Conservation (phyloP, 768 basidiomycete genomes). For the Pholiota molesta region DNA sequence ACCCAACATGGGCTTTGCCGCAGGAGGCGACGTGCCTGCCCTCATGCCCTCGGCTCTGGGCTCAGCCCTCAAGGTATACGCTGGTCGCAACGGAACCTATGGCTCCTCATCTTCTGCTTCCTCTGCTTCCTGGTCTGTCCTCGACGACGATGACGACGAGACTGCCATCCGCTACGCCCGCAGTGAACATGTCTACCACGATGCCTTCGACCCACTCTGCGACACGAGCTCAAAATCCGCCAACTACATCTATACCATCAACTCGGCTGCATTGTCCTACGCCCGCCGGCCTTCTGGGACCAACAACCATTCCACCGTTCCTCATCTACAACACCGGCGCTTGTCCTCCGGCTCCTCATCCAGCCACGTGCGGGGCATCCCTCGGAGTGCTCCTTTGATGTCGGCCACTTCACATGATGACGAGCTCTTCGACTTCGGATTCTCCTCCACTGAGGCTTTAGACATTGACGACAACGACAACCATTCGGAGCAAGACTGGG, state of each 20-base stretch:
- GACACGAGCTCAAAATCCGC: constrained; percentile 49
- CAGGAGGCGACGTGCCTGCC: constrained; percentile 64
- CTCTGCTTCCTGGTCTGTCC: constrained; percentile 63
- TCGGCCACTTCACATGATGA: constrained; percentile 49
- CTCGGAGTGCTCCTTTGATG: constrained; percentile 45
- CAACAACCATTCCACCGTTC: constrained; percentile 66
- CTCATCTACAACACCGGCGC: constrained; percentile 57
- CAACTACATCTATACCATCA: constrained; percentile 35
- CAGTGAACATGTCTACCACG: constrained; percentile 36
- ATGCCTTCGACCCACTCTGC: constrained; percentile 33
- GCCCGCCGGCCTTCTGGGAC: constrained; percentile 72
- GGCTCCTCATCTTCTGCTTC: constrained; percentile 65
- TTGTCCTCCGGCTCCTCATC: constrained; percentile 48
- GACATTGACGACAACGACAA: constrained; percentile 34
- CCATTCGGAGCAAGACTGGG: constrained; percentile 27
- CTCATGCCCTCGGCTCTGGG: constrained; percentile 71
- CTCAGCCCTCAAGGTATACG: constrained; percentile 49
- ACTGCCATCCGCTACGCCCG: constrained; percentile 34
- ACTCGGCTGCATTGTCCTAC: constrained; percentile 57
- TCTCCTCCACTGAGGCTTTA: constrained; percentile 40
- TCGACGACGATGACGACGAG: constrained; percentile 68
- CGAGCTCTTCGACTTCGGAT: constrained; percentile 44
- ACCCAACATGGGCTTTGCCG: constrained; percentile 56
- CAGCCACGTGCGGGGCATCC: constrained; percentile 39
- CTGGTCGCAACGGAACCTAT: constrained; percentile 49